phyloP scores from a whole-genome alignment of 139 green algal species.

The Closterium sp. region DNA sequence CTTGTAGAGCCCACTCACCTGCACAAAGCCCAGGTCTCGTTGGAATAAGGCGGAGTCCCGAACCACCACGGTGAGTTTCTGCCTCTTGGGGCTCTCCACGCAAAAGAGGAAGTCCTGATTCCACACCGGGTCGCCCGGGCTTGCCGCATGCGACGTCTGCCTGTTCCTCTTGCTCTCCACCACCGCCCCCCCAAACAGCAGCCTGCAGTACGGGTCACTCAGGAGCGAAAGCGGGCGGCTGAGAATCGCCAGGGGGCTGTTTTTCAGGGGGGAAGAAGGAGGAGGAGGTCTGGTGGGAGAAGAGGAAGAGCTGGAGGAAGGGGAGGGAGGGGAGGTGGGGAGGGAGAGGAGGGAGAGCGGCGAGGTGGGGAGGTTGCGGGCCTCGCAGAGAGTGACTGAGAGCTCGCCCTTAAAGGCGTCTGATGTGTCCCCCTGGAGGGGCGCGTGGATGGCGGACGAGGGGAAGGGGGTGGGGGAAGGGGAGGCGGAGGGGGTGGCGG shows the following conservation, averaged over 20 bases:
- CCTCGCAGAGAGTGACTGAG: too few relatives aligned
- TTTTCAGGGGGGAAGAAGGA: too few relatives aligned
- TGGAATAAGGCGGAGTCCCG: not conserved
- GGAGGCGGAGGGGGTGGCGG: not conserved
- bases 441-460: not conserved
- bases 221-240: not conserved
- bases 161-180: not conserved
- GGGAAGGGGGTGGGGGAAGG: not conserved
- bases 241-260: too few relatives aligned
- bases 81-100: not conserved
- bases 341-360: not conserved
- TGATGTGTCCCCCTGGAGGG: not conserved
- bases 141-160: not conserved
- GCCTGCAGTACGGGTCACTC: not conserved
- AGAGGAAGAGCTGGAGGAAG: not conserved
- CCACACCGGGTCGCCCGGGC: not conserved
- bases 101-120: not conserved
- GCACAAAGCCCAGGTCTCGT: not conserved
- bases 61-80: not conserved
- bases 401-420: too few relatives aligned
- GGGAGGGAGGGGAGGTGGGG: not conserved
- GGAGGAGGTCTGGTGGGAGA: not conserved
- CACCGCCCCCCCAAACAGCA: not conserved
- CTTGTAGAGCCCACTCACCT: too few relatives aligned
- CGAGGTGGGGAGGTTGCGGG: not conserved